A percentile compares a stretch with the other conserved stretches of the same genome.
phyloP scores from a whole-genome alignment of 2,329 filamentous ascomycete genomes.

The Chaetomium sp. region DNA sequence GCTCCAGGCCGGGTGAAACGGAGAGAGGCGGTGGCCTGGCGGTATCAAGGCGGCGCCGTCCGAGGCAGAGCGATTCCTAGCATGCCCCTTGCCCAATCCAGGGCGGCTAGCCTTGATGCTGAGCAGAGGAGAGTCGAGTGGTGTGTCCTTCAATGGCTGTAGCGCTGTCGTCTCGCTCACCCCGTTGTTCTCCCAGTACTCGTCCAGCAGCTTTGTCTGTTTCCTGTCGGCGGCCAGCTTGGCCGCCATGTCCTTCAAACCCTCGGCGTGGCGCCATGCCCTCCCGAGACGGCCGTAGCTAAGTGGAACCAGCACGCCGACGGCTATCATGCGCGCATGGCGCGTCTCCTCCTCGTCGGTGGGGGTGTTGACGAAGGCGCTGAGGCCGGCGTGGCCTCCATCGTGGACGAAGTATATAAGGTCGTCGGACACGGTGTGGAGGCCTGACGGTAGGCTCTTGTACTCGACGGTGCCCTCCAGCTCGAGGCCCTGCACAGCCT shows the following conservation, averaged over 20 bases:
- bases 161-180: slow-evolving; percentile 46
- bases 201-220: slow-evolving; percentile 65
- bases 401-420: slow-evolving; percentile 92
- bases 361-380: slow-evolving; percentile 84
- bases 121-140: slow-evolving; percentile 55
- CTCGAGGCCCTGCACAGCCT: slow-evolving; percentile 66
- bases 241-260: slow-evolving; percentile 71
- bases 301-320: slow-evolving; percentile 83
- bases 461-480: slow-evolving; percentile 91
- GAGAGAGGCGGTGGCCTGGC: slow-evolving; percentile 67
- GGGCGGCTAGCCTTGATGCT: slow-evolving; percentile 47
- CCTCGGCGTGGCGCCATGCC: slow-evolving; percentile 83
- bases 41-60: slow-evolving; percentile 62
- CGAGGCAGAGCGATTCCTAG: slow-evolving; percentile 61
- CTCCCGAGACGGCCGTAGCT: slow-evolving; percentile 84
- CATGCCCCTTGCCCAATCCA: slow-evolving; percentile 48
- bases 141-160: slow-evolving; percentile 48
- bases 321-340: slow-evolving; percentile 89
- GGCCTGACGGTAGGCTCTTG: slow-evolving; percentile 90
- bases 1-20: slow-evolving; percentile 84
- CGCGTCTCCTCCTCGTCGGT: slow-evolving; percentile 75
- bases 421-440: slow-evolving; percentile 86
- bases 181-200: slow-evolving; percentile 75
- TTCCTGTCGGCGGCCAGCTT: slow-evolving; percentile 66
- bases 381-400: slow-evolving; percentile 77